These are phyloP conservation scores for Basipetospora chlamydospora DNA, from an alignment of 2,329 filamentous ascomycete species.

Conservation along the genomic window DNA sequence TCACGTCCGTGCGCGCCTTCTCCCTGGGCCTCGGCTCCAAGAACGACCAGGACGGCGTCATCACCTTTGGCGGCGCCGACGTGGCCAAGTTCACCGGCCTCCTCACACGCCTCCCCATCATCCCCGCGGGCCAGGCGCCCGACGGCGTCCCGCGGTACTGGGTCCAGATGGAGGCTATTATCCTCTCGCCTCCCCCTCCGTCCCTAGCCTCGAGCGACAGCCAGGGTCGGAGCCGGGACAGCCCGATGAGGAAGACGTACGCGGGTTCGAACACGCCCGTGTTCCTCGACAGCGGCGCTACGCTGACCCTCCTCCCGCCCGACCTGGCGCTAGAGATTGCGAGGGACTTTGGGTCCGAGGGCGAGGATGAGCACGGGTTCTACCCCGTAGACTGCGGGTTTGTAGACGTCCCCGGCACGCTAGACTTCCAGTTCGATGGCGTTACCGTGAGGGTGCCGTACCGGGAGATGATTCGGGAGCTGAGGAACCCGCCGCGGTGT, in stretches of 20 bases:
- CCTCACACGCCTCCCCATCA: constrained; percentile 47
- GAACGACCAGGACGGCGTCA: constrained; percentile 42
- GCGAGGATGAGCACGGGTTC: constrained; percentile 25
- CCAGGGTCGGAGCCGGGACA: not conserved
- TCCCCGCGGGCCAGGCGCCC: constrained; percentile 38
- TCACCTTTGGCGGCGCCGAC: constrained; percentile 56
- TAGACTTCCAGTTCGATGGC: constrained; percentile 34
- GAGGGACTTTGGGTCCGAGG: constrained; percentile 29
- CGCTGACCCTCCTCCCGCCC: constrained; percentile 50
- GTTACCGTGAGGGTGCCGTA: constrained; percentile 34
- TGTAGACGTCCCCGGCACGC: constrained; percentile 22
- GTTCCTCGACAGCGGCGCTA: constrained; percentile 58
- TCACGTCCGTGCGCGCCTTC: constrained; percentile 48
- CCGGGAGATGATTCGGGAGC: constrained; percentile 23
- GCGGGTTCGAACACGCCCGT: constrained; percentile 31
- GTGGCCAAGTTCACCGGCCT: constrained; percentile 46
- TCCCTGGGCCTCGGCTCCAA: constrained; percentile 51
- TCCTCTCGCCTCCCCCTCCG: constrained; percentile 25
- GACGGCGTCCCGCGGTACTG: constrained; percentile 39
- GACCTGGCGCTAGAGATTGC: constrained; percentile 35
- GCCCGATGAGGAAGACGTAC: constrained; percentile 17
- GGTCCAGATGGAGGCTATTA: constrained; percentile 31
- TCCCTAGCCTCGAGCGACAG: too few relatives aligned
- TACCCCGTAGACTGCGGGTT: constrained; percentile 31
- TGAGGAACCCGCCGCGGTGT: constrained; percentile 19